These are phyloP conservation scores for Dothidotthia symphoricarpi DNA, from an alignment of 2,329 filamentous ascomycete species.

Conservation along the genomic window DNA sequence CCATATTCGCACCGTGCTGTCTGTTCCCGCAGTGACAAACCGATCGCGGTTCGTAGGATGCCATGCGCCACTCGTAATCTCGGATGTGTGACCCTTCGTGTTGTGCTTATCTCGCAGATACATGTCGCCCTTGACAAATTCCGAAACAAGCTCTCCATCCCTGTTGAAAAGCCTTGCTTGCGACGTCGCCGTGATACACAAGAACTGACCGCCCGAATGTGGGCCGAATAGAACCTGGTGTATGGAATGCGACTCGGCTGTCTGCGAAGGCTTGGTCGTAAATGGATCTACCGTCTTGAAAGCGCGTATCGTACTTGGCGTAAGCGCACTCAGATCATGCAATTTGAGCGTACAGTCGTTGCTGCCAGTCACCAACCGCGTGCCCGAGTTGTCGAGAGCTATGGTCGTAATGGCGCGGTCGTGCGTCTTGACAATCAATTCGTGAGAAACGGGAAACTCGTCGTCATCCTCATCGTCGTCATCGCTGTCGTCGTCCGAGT, in stretches of 20 bases:
- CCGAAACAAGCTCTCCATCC: slow-evolving; percentile 80
- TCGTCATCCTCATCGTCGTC: slow-evolving; percentile 74
- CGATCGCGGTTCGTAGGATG: slow-evolving; percentile 81
- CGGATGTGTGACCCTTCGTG: slow-evolving; percentile 93
- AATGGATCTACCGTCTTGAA: slow-evolving; percentile 92
- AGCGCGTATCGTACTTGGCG: slow-evolving; percentile 85
- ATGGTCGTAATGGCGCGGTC: slow-evolving; percentile 81
- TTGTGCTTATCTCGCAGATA: slow-evolving; percentile 96
- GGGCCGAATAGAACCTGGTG: slow-evolving; percentile 86
- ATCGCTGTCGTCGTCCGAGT: slow-evolving; percentile 53
- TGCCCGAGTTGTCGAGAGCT: slow-evolving; percentile 80
- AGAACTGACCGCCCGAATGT: slow-evolving; percentile 72
- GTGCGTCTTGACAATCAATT: slow-evolving; percentile 89
- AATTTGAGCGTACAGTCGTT: slow-evolving; percentile 89
- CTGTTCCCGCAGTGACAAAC: slow-evolving; percentile 87
- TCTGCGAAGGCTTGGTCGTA: slow-evolving; percentile 67
- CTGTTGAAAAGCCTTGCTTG: slow-evolving; percentile 87
- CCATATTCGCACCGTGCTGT: slow-evolving; percentile 96
- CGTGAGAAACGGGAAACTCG: slow-evolving; percentile 88
- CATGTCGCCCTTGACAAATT: slow-evolving; percentile 98
- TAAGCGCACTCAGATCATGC: slow-evolving; percentile 95
- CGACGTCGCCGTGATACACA: slow-evolving; percentile 84
- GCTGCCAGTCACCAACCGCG: slow-evolving; percentile 83
- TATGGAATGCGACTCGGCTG: slow-evolving; percentile 81
- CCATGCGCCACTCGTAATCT: slow-evolving; percentile 87